Conservation (phyloP, 2,329 filamentous ascomycete species). For the Truncatella angustata region DNA sequence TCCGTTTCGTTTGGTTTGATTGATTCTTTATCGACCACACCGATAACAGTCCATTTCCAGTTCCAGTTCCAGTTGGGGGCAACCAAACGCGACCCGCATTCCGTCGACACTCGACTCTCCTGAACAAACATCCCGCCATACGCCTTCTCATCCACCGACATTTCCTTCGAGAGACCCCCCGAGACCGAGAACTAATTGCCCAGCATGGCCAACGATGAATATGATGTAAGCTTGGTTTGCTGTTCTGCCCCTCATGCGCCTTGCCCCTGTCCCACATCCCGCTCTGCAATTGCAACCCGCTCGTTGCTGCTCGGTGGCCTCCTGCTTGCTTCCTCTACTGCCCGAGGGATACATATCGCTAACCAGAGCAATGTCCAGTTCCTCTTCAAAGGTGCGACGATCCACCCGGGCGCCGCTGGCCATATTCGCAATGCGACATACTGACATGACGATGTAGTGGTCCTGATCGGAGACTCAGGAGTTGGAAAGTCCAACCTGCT, state of each 20-base stretch:
- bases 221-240: conserved; percentile 73
- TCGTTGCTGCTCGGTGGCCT: neutral
- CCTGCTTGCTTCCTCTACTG: conserved; percentile 15
- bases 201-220: conserved; percentile 99
- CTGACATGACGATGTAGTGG: conserved; percentile 59
- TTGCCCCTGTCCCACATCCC: conserved; percentile 18
- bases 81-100: conserved; percentile 11
- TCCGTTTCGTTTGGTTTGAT: no score
- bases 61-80: no score
- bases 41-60: conserved; percentile 9
- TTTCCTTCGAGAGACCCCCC: conserved; percentile 14
- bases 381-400: conserved; percentile 87
- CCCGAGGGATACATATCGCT: conserved; percentile 22
- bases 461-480: conserved; percentile 98
- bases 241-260: conserved; percentile 22
- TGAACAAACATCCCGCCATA: conserved; percentile 8
- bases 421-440: conserved; percentile 25
- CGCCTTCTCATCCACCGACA: conserved; percentile 15
- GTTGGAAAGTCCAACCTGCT: conserved; percentile 99
- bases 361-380: conserved; percentile 63
- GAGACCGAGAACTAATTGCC: conserved; percentile 21
- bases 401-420: conserved; percentile 17
- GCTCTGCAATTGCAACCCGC: conserved; percentile 12
- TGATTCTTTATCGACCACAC: conserved; percentile 11
- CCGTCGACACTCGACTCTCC: conserved; percentile 6